Evolutionary conservation across 1,139 yeast genomes (phyloP).

Genomic region (Kodamaea derodonti): DNA sequence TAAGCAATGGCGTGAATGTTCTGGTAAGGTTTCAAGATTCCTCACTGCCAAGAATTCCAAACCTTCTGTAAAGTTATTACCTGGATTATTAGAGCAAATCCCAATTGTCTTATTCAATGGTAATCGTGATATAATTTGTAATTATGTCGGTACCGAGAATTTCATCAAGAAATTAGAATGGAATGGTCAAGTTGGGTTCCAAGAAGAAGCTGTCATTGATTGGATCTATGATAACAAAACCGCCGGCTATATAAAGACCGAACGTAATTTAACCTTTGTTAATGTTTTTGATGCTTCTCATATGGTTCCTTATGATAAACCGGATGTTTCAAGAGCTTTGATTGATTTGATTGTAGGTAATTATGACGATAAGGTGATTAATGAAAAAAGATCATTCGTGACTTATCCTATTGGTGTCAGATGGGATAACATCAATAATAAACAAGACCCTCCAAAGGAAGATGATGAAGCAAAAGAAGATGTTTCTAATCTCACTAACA

Average conservation of each 20-base stretch:
- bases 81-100: conserved; percentile 55
- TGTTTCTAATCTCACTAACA: conserved; percentile 4
- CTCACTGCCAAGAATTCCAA: conserved; percentile 51
- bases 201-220: conserved; percentile 31
- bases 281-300: conserved; percentile 77
- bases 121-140: conserved; percentile 85
- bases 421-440: conserved; percentile 5
- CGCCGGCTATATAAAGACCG: conserved; percentile 53
- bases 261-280: conserved; percentile 74
- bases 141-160: conserved; percentile 69
- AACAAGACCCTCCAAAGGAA: conserved; percentile 1
- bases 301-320: conserved; percentile 90
- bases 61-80: conserved; percentile 66
- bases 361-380: conserved; percentile 18
- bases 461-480: conserved; percentile 1
- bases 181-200: conserved; percentile 64
- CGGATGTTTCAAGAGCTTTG: conserved; percentile 66
- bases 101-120: conserved; percentile 81
- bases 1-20: conserved; percentile 75
- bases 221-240: conserved; percentile 51
- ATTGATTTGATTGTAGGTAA: conserved; percentile 48
- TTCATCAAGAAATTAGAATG: conserved; percentile 61
- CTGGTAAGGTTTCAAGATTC: conserved; percentile 47
- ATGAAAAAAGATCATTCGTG: conserved; percentile 15
- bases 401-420: conserved; percentile 34